These are phyloP conservation scores for Aristolochia fimbriata DNA, from an alignment of 164 flowering plant genomes.

Conservation along the genomic window DNA sequence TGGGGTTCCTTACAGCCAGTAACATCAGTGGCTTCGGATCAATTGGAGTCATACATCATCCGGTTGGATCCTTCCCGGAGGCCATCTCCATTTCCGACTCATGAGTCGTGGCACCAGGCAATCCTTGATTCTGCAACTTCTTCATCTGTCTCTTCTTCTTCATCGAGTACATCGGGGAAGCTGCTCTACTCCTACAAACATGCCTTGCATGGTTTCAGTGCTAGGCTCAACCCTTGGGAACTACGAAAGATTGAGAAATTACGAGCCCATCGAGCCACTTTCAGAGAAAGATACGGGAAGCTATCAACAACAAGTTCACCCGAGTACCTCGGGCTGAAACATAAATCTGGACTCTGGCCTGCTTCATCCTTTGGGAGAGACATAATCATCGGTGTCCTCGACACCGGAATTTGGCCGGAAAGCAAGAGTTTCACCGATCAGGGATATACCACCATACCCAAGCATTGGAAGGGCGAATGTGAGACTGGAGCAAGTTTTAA, in stretches of 20 bases:
- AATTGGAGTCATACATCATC: conserved; percentile 12
- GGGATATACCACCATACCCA: conserved; percentile 13
- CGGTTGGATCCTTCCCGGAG: conserved; percentile 16
- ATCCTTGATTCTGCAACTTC: conserved; percentile 8
- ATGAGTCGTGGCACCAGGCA: conserved; percentile 15
- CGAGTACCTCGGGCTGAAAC: conserved; percentile 13
- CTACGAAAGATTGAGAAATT: conserved; percentile 12
- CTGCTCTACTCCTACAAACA: conserved; percentile 19
- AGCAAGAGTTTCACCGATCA: conserved; percentile 15
- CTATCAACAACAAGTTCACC: conserved; percentile 17
- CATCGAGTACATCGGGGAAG: conserved; percentile 8
- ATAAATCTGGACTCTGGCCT: conserved; percentile 12
- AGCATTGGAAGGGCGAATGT: conserved; percentile 23
- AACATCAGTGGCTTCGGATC: neutral
- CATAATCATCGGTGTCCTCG: conserved; percentile 19
- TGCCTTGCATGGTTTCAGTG: conserved; percentile 22
- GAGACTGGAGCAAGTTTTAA: conserved; percentile 12
- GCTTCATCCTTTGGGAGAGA: conserved; percentile 16
- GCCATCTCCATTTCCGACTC: conserved; percentile 11
- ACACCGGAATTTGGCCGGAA: conserved; percentile 19
- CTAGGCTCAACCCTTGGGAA: conserved; percentile 11
- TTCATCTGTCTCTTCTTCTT: too few relatives aligned
- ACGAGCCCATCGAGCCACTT: conserved; percentile 14
- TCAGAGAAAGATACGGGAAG: conserved; percentile 8
- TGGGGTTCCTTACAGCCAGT: too few relatives aligned